Evolutionary conservation across 176 grass and related monocot genomes (phyloP).

Genomic region (Oryza glumipatula): DNA sequence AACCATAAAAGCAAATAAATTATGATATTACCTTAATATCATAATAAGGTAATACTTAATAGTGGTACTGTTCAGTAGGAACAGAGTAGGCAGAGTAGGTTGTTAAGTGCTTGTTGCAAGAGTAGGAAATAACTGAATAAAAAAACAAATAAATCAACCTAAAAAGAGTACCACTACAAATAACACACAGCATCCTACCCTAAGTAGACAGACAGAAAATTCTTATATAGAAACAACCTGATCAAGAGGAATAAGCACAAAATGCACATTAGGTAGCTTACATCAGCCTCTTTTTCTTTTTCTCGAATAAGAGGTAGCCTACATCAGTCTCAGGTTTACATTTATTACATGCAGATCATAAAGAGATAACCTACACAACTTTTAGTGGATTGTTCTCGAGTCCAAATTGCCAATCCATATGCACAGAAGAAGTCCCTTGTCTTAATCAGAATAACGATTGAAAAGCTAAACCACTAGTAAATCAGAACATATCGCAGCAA

Average conservation of each 20-base stretch:
- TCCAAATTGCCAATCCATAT: neutral
- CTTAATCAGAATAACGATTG: neutral
- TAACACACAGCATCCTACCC: neutral
- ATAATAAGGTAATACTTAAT: too few species aligned
- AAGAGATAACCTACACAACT: neutral
- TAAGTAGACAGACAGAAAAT: slow-evolving; percentile 18
- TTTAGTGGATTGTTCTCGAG: neutral
- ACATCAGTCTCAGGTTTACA: slow-evolving; percentile 16
- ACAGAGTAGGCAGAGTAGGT: too few species aligned
- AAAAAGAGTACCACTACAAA: slow-evolving; percentile 18
- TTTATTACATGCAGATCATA: slow-evolving; percentile 16
- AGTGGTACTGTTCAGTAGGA: too few species aligned
- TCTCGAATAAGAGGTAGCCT: neutral
- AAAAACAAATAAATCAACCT: neutral
- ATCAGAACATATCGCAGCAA: slow-evolving; percentile 4
- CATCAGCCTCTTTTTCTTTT: too few species aligned
- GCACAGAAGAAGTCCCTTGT: neutral
- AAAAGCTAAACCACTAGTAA: neutral
- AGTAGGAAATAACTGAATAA: neutral
- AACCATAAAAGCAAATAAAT: too few species aligned
- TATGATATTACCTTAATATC: too few species aligned
- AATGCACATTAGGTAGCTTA: neutral
- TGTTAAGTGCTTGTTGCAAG: neutral
- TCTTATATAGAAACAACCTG: slow-evolving; percentile 15
- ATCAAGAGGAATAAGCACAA: neutral